Base-by-base conservation (phyloP, 495 filamentous ascomycete genomes). In the Penicillium salamii region DNA sequence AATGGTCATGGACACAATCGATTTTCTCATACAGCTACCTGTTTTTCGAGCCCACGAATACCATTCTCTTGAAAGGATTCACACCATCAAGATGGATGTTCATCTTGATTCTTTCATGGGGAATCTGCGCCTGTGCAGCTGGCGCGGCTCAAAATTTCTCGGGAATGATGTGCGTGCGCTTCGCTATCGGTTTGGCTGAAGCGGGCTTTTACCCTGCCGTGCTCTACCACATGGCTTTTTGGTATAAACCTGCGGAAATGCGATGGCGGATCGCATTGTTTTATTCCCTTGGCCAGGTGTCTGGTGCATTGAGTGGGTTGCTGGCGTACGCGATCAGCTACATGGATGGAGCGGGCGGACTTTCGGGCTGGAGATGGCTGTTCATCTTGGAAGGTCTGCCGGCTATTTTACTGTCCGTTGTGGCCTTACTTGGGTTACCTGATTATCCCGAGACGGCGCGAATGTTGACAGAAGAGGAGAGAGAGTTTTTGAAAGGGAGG, bases 311-410 rank as follows among this genome's bases (percentile, higher is more conserved):
- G 42, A 69, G 67, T 50, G 70, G 70, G 8, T 34, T 75, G 18
- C 55, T 75, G 3, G 72, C 72, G 12, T 71, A 71, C 20, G 69
- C 65, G 3, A 69, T 75, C 38, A 61, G 63, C 15, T 68, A 66
- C 32, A 68, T 72, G 68, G 59, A 72, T 43, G 61, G 61, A 0
- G 34, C 57, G 1, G 61, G 61, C 11, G 70, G 65, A 0, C 49
- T 72, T 0, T 58, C 63, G 13, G 72, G 70, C 7, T 76, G 72
- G 72, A 40, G 70, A 17, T 75, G 72, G 72, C 47, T 78, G 20
- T 77, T 76, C 36, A 54, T 78, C 15, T 44, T 78, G 3, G 71
- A 78, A 56, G 75, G 73, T 0, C 46, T 76, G 5, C 69, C 70
- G 2, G 68, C 71, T 5, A 65, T 75, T 17, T 11, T 65, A 0